Conservation (phyloP, 345 rosid species). For the Hypericum androsaemum region DNA sequence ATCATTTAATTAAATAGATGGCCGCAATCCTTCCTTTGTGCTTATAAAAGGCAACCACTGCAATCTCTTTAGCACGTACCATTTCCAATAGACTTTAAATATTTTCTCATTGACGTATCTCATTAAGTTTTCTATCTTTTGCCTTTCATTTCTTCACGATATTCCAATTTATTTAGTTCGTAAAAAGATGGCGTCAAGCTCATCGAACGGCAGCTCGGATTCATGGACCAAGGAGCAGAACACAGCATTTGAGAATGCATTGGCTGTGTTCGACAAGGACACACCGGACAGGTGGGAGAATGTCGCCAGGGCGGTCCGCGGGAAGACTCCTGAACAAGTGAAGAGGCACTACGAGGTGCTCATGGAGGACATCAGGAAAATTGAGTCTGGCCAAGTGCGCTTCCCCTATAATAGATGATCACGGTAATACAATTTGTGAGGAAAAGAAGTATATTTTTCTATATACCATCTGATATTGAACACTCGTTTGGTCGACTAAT, state of each 20-base stretch:
- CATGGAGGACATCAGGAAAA: conserved; percentile 56
- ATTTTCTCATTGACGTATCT: conserved; percentile 10
- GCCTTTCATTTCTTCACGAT: too few species aligned
- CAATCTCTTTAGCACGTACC: conserved; percentile 41
- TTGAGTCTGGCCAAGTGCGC: conserved; percentile 74
- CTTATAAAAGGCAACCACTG: conserved; percentile 53
- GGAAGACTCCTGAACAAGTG: conserved; percentile 77
- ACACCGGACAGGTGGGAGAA: conserved; percentile 97
- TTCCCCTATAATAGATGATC: conserved; percentile 60
- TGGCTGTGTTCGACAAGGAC: conserved; percentile 83
- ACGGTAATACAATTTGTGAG: conserved; percentile 24
- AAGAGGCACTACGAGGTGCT: conserved; percentile 71
- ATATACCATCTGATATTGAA: not conserved
- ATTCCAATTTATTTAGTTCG: not conserved
- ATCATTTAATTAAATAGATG: too few species aligned
- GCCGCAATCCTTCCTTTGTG: too few species aligned
- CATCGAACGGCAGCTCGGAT: conserved; percentile 49
- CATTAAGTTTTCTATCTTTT: too few species aligned
- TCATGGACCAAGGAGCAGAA: conserved; percentile 81
- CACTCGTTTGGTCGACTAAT: too few species aligned
- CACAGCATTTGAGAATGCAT: conserved; percentile 88
- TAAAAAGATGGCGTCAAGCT: conserved; percentile 55
- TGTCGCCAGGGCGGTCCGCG: conserved; percentile 84
- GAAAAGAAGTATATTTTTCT: conserved; percentile 29
- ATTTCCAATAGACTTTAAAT: conserved; percentile 15